Conservation (phyloP, 371 early-diverging fungal species). For the Basidiobolus meristosporus region DNA sequence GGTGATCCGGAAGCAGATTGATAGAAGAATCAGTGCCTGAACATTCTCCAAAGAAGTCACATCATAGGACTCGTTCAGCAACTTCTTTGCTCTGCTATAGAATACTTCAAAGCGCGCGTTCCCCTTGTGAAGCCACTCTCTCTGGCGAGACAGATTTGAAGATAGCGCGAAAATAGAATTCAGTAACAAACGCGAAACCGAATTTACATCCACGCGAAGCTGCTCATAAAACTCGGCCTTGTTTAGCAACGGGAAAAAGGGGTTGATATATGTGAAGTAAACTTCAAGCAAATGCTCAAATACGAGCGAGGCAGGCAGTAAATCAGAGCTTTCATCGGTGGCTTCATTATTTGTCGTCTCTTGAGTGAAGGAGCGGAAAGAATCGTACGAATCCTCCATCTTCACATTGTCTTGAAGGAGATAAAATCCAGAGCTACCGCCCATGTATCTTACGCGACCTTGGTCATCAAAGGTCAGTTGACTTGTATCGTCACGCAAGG, state of each 20-base stretch:
- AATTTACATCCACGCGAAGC: constrained; percentile 5
- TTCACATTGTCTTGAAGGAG: too few species aligned
- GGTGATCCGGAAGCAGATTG: constrained; percentile 6
- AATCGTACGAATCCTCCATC: too few species aligned
- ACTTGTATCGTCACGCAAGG: too few species aligned
- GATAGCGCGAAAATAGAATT: constrained; percentile 52
- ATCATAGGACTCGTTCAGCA: not conserved
- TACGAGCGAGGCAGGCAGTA: too few species aligned
- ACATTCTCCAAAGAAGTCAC: constrained; percentile 1
- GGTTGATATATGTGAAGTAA: constrained; percentile 51
- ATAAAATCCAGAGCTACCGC: constrained; percentile 18
- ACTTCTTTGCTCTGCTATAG: not conserved
- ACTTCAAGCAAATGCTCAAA: too few species aligned
- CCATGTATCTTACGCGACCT: constrained; percentile 14
- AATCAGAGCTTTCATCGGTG: too few species aligned
- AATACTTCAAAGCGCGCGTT: not conserved
- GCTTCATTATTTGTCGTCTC: too few species aligned
- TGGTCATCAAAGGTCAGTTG: constrained; percentile 11
- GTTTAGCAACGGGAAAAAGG: constrained; percentile 43
- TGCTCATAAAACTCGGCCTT: constrained; percentile 33
- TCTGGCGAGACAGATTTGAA: constrained; percentile 9
- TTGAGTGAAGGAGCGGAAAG: too few species aligned
- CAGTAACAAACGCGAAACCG: constrained; percentile 21
- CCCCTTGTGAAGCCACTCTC: not conserved
- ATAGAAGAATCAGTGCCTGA: constrained; percentile 1